Conservation (phyloP, 1,284 basidiomycete species). For the Naganishia sp. region DNA sequence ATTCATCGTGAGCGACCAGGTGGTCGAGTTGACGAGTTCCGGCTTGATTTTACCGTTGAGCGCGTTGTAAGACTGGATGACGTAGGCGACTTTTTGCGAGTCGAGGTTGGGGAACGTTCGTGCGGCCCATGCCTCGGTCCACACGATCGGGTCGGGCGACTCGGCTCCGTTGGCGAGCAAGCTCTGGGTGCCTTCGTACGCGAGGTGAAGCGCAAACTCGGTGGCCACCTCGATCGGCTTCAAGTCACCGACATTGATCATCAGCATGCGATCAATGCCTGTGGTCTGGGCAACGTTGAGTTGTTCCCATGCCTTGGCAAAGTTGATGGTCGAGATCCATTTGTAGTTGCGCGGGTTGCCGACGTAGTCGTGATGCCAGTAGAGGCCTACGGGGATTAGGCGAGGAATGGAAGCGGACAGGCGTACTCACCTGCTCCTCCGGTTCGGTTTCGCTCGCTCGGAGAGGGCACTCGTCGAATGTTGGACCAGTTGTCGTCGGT, state of each 20-base stretch:
- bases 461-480: constrained; percentile 54
- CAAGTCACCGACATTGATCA: constrained; percentile 62
- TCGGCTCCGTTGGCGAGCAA: constrained; percentile 41
- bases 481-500: constrained; percentile 53
- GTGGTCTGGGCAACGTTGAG: constrained; percentile 41
- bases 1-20: constrained; percentile 66
- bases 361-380: constrained; percentile 22
- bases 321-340: constrained; percentile 36
- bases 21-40: constrained; percentile 65
- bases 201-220: constrained; percentile 68
- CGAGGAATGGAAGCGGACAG: constrained; percentile 53
- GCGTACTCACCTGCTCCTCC: constrained; percentile 67
- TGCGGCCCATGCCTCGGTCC: constrained; percentile 63
- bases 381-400: constrained; percentile 1
- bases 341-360: constrained; percentile 50
- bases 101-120: constrained; percentile 63
- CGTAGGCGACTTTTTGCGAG: constrained; percentile 57
- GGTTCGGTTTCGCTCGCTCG: constrained; percentile 60
- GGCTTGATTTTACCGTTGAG: constrained; percentile 67
- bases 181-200: constrained; percentile 62
- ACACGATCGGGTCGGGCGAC: constrained; percentile 41
- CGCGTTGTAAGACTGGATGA: constrained; percentile 64
- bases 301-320: constrained; percentile 40
- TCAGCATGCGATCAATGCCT: constrained; percentile 46
- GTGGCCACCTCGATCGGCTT: constrained; percentile 70